These are phyloP conservation scores for Schoenoplectus tabernaemontani DNA, from an alignment of 202 grass and related monocot genomes.

Conservation along the genomic window DNA sequence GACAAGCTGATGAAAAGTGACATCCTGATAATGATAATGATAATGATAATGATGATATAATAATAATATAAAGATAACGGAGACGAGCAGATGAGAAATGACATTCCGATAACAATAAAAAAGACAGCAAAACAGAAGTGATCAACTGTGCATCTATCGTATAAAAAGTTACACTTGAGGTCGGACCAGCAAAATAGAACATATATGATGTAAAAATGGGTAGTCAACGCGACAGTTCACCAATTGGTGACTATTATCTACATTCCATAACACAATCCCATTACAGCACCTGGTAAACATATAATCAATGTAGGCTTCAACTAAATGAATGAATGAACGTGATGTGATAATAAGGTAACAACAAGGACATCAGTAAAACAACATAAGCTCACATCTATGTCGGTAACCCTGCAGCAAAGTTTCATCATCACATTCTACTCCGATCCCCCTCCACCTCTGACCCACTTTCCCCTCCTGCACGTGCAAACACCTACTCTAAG, in stretches of 20 bases:
- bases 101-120: not conserved
- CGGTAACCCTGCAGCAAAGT: not conserved
- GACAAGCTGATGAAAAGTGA: not conserved
- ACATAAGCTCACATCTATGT: not conserved
- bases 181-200: not conserved
- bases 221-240: not conserved
- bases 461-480: not conserved
- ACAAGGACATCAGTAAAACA: slow-evolving; percentile 1
- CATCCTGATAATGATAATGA: not conserved
- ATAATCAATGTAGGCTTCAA: slow-evolving; percentile 12
- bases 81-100: not conserved
- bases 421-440: not conserved
- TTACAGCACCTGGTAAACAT: slow-evolving; percentile 4
- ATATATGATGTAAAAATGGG: not conserved
- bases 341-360: not conserved
- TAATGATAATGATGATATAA: too few species aligned
- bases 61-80: too few species aligned
- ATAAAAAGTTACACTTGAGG: not conserved
- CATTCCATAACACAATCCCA: slow-evolving; percentile 13
- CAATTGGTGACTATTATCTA: slow-evolving; percentile 15
- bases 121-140: not conserved
- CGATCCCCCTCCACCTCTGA: not conserved
- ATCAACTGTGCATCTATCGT: not conserved
- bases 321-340: slow-evolving; percentile 26
- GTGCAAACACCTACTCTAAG: slow-evolving; percentile 6